phyloP scores from a whole-genome alignment of 2,329 filamentous ascomycete genomes.

The Colletotrichum gloeosporioides region DNA sequence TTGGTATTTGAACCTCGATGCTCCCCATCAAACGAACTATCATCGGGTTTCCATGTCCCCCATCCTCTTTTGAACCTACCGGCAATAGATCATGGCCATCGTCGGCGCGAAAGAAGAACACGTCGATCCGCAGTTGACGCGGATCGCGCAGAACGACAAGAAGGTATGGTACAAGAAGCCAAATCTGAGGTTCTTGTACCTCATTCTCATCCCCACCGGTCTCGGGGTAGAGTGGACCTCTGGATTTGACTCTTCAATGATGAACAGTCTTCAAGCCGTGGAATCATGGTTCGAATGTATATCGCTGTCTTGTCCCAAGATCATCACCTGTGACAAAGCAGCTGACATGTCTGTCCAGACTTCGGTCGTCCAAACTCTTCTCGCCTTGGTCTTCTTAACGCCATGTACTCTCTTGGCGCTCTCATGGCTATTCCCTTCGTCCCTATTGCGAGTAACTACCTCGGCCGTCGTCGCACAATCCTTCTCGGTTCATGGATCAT shows the following conservation, averaged over 20 bases:
- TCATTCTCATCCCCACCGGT: conserved; percentile 43
- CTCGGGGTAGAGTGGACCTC: conserved; percentile 51
- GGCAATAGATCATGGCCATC: conserved; percentile 32
- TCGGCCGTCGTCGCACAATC: conserved; percentile 35
- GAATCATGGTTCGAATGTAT: conserved; percentile 41
- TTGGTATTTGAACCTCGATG: not conserved
- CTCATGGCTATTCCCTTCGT: conserved; percentile 39
- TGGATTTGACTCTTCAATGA: conserved; percentile 47
- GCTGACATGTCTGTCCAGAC: conserved; percentile 27
- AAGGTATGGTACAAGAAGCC: conserved; percentile 45
- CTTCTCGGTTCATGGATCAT: conserved; percentile 35
- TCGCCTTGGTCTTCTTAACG: conserved; percentile 37
- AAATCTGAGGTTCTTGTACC: conserved; percentile 41
- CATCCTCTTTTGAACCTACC: not conserved
- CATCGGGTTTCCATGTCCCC: not conserved
- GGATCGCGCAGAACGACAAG: conserved; percentile 38
- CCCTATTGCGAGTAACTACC: conserved; percentile 33
- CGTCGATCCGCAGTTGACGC: conserved; percentile 37
- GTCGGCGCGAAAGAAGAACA: conserved; percentile 38
- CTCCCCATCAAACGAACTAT: not conserved
- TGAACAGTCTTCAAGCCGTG: conserved; percentile 47
- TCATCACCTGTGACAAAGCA: not conserved
- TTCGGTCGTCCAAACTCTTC: conserved; percentile 44
- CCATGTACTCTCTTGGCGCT: conserved; percentile 54
- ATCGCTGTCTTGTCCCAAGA: not conserved